Conservation (phyloP, 345 rosid genomes). For the Citrus australasica region DNA sequence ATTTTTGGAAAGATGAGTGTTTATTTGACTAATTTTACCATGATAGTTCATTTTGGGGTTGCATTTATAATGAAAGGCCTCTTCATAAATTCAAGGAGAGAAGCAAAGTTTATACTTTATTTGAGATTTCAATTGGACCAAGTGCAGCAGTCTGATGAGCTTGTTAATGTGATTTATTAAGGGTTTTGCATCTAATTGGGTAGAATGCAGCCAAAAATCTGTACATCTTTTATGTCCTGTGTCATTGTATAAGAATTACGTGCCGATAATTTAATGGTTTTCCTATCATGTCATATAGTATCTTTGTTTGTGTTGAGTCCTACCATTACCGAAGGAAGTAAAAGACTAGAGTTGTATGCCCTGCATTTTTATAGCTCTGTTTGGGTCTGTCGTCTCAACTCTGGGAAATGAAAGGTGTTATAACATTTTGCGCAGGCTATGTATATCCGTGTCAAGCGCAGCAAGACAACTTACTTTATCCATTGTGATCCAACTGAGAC, state of each 20-base stretch:
- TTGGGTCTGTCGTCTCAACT: conserved; percentile 1
- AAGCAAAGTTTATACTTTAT: not conserved
- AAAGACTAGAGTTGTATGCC: not conserved
- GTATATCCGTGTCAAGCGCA: conserved; percentile 89
- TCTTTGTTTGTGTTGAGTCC: not conserved
- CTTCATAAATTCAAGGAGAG: not conserved
- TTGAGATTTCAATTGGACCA: conserved; percentile 4
- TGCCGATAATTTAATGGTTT: not conserved
- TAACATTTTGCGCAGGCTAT: conserved; percentile 50
- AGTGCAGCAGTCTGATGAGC: not conserved
- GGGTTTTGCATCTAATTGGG: not conserved
- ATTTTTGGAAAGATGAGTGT: not conserved
- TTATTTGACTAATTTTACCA: not conserved
- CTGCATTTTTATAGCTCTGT: not conserved
- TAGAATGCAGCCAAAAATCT: not conserved
- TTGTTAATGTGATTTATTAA: not conserved
- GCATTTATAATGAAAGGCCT: not conserved
- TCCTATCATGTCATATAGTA: not conserved
- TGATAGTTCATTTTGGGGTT: not conserved
- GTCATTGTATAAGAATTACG: not conserved
- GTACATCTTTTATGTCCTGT: not conserved
- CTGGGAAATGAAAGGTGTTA: not conserved
- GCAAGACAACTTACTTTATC: conserved; percentile 81
- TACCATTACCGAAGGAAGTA: not conserved
- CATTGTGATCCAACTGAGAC: conserved; percentile 89